Conservation (phyloP, 768 basidiomycete species). For the Serpula lacrymans region DNA sequence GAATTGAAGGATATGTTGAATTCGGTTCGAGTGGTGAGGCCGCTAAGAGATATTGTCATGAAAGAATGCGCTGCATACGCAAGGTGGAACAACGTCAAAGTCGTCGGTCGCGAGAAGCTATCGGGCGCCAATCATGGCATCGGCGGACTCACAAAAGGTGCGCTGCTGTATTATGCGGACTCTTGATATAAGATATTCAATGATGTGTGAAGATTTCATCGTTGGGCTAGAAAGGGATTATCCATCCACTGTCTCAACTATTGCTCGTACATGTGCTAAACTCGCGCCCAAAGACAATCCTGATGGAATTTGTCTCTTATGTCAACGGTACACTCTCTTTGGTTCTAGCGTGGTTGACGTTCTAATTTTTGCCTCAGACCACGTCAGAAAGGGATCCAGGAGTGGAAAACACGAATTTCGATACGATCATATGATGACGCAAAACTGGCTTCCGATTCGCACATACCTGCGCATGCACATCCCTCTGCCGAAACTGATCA, state of each 20-base stretch:
- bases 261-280: constrained; percentile 77
- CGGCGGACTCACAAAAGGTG: constrained; percentile 66
- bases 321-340: constrained; percentile 51
- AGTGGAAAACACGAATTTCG: constrained; percentile 74
- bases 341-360: neutral
- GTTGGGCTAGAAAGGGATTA: constrained; percentile 77
- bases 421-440: constrained; percentile 47
- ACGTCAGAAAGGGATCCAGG: constrained; percentile 58
- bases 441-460: constrained; percentile 13
- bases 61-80: constrained; percentile 79
- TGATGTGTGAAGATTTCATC: constrained; percentile 78
- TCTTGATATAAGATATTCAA: neutral
- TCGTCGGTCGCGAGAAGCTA: constrained; percentile 48
- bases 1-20: constrained; percentile 8
- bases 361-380: constrained; percentile 26
- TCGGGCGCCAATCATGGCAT: constrained; percentile 57
- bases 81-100: constrained; percentile 62
- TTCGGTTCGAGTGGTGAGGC: constrained; percentile 54
- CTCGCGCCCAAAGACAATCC: constrained; percentile 61
- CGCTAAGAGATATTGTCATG: constrained; percentile 68
- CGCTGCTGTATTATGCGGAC: neutral
- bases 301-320: constrained; percentile 52
- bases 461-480: constrained; percentile 2
- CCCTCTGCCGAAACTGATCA: constrained; percentile 1
- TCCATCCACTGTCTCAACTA: constrained; percentile 83